phyloP scores from a whole-genome alignment of 495 filamentous ascomycete genomes.

The Penicillium flavigenum region DNA sequence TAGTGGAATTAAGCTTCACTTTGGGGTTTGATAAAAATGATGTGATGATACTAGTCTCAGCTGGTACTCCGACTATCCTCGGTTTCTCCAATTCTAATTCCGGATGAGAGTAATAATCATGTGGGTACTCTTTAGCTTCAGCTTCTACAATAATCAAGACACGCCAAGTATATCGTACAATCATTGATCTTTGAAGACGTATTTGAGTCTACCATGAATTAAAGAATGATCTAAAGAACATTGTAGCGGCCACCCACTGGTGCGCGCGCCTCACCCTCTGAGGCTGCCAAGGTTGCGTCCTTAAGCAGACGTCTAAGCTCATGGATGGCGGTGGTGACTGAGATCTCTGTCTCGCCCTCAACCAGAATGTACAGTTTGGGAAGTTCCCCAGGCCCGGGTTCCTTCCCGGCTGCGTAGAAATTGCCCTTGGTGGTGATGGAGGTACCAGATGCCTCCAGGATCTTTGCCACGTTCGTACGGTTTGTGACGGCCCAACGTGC shows the following conservation, averaged over 20 bases:
- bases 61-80: neutral
- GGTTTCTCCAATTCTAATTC: neutral
- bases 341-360: constrained; percentile 92
- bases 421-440: constrained; percentile 97
- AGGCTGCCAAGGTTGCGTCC: constrained; percentile 90
- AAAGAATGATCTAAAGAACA: constrained; percentile 74
- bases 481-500: constrained; percentile 99
- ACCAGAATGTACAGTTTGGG: constrained; percentile 97
- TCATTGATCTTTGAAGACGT: neutral
- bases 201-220: constrained; percentile 19
- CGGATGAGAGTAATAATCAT: neutral
- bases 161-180: constrained; percentile 22
- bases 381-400: constrained; percentile 66
- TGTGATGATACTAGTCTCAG: neutral
- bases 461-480: constrained; percentile 97
- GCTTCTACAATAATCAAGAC: neutral
- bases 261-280: constrained; percentile 76
- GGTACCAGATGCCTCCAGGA: constrained; percentile 89
- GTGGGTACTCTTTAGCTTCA: neutral
- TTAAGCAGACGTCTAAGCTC: constrained; percentile 84
- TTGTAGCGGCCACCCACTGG: constrained; percentile 86
- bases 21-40: neutral
- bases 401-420: constrained; percentile 81
- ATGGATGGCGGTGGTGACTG: constrained; percentile 86
- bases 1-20: neutral